Conservation (phyloP, 2,329 filamentous ascomycete species). For the Aspergillus sp. region DNA sequence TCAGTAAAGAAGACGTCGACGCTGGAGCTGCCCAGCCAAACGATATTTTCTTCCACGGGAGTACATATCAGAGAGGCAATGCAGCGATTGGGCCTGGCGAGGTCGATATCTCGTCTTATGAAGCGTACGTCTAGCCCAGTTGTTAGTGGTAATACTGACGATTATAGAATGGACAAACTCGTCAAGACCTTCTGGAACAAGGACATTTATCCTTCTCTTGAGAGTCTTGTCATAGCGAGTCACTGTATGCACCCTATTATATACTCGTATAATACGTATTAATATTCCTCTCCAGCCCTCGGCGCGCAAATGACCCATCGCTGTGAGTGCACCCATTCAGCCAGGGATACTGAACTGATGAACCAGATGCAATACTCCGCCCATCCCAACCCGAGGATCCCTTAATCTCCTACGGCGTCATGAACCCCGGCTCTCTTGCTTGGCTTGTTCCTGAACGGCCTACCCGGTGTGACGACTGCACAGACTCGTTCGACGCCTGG, state of each 20-base stretch:
- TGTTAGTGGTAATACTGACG: neutral
- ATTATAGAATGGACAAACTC: neutral
- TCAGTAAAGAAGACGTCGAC: neutral
- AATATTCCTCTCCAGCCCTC: neutral
- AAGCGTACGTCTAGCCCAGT: neutral
- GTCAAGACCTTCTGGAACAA: neutral
- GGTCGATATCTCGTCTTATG: neutral
- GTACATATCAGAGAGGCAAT: neutral
- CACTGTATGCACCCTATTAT: neutral
- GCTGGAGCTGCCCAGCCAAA: neutral
- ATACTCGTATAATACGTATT: neutral
- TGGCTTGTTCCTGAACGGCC: neutral
- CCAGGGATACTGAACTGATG: neutral
- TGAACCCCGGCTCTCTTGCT: neutral
- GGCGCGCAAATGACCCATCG: neutral
- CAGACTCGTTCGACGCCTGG: neutral
- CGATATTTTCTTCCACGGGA: neutral
- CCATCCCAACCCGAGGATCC: neutral
- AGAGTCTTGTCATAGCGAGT: neutral
- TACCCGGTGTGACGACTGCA: too few relatives aligned
- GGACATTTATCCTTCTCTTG: neutral
- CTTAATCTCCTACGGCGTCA: neutral
- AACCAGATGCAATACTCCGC: neutral
- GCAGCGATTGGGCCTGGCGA: neutral
- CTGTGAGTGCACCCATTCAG: neutral